These are phyloP conservation scores for Hanseniaspora clermontiae DNA, from an alignment of 805 yeast species.

Conservation along the genomic window DNA sequence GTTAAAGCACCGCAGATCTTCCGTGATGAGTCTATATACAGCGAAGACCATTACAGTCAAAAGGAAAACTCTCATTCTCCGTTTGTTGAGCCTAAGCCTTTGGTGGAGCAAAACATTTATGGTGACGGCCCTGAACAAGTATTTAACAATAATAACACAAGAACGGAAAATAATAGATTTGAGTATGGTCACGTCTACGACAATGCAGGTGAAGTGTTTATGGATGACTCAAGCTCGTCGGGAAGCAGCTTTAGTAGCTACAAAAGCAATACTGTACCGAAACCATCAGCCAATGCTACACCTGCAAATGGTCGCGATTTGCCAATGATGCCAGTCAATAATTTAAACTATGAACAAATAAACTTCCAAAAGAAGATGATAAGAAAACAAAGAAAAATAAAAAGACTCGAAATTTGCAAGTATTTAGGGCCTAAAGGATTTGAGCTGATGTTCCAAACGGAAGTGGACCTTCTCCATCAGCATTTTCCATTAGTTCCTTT, in stretches of 20 bases:
- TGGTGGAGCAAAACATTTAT: not conserved
- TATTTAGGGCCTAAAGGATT: slow-evolving; percentile 22
- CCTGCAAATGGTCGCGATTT: not conserved
- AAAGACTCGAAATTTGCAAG: slow-evolving; percentile 10
- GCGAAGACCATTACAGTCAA: not conserved
- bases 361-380: slow-evolving; percentile 74
- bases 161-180: not conserved
- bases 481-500: slow-evolving; percentile 27
- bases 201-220: not conserved
- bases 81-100: not conserved
- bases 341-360: slow-evolving; percentile 43
- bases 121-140: not conserved
- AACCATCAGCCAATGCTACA: not conserved
- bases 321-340: not conserved
- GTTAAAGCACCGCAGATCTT: not conserved
- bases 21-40: not conserved
- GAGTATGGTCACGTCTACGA: not conserved
- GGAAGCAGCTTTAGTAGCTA: not conserved
- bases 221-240: not conserved
- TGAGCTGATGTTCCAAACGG: slow-evolving; percentile 20
- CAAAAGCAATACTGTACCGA: not conserved
- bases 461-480: slow-evolving; percentile 21
- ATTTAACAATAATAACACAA: not conserved
- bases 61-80: not conserved
- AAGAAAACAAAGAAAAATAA: slow-evolving; percentile 69